Evolutionary conservation across 2,329 filamentous ascomycete genomes (phyloP).

Genomic region (Zymoseptoria pseudotritici): DNA sequence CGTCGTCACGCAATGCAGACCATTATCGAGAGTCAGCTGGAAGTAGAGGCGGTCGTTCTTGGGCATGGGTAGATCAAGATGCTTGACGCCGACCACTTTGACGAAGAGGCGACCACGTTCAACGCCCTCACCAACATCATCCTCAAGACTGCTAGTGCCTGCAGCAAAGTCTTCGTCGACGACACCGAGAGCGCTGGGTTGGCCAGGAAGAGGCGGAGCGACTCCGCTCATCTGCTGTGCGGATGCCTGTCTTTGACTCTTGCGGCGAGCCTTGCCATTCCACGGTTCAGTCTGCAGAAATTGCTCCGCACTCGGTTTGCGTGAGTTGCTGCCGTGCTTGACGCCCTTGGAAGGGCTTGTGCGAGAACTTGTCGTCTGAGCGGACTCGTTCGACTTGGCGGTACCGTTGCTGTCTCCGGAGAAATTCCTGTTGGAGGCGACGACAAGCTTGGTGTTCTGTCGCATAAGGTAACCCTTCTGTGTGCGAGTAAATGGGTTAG

Average conservation of each 20-base stretch:
- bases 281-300: constrained; percentile 97
- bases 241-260: constrained; percentile 53
- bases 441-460: constrained; percentile 93
- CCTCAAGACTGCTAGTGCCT: constrained; percentile 40
- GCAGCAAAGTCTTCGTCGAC: constrained; percentile 62
- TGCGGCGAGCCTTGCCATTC: constrained; percentile 71
- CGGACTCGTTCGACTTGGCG: constrained; percentile 43
- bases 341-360: constrained; percentile 46
- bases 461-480: constrained; percentile 98
- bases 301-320: constrained; percentile 69
- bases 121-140: constrained; percentile 61
- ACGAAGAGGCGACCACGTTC: constrained; percentile 91
- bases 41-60: constrained; percentile 89
- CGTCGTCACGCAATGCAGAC: constrained; percentile 94
- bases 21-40: constrained; percentile 94
- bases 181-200: constrained; percentile 62
- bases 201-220: constrained; percentile 77
- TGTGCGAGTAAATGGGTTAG: constrained; percentile 46
- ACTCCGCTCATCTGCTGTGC: constrained; percentile 49
- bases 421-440: constrained; percentile 65
- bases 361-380: constrained; percentile 41
- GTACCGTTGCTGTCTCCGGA: constrained; percentile 31
- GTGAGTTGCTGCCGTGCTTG: constrained; percentile 55
- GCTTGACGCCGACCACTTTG: constrained; percentile 97
- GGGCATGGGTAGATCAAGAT: constrained; percentile 83